phyloP scores from a whole-genome alignment of 441 rosid species.

The Populus hybrid region DNA sequence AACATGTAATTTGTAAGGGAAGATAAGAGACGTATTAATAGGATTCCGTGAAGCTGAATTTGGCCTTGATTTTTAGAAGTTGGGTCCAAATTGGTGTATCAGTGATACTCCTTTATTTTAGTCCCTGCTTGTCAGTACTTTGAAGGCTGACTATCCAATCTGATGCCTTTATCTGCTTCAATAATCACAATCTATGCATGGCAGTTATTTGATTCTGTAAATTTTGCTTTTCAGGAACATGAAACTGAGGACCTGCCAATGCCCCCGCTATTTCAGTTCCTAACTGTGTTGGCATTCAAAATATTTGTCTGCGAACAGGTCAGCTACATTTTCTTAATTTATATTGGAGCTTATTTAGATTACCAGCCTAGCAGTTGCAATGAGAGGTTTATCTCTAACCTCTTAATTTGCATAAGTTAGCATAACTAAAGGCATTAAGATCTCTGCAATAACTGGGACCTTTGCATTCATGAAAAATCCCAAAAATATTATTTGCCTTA shows the following conservation, averaged over 20 bases:
- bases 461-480: neutral
- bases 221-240: constrained; percentile 56
- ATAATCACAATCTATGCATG: neutral
- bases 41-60: too few species aligned
- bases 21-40: too few species aligned
- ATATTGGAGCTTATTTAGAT: constrained; percentile 2
- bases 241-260: constrained; percentile 65
- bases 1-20: too few species aligned
- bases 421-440: neutral
- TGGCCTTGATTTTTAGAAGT: too few species aligned
- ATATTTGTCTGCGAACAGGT: constrained; percentile 79
- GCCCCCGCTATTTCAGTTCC: constrained; percentile 95
- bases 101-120: too few species aligned
- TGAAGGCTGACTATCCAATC: neutral
- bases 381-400: neutral
- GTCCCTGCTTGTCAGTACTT: neutral
- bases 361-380: neutral
- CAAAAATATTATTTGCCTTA: neutral
- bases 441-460: neutral
- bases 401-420: neutral
- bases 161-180: constrained; percentile 5
- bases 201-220: constrained; percentile 4
- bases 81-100: too few species aligned
- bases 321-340: constrained; percentile 10
- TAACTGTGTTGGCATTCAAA: constrained; percentile 78